Evolutionary conservation across 495 filamentous ascomycete genomes (phyloP), one percentile per base, ranked within the genome.

Genomic region (Trichoderma gamsii): DNA sequence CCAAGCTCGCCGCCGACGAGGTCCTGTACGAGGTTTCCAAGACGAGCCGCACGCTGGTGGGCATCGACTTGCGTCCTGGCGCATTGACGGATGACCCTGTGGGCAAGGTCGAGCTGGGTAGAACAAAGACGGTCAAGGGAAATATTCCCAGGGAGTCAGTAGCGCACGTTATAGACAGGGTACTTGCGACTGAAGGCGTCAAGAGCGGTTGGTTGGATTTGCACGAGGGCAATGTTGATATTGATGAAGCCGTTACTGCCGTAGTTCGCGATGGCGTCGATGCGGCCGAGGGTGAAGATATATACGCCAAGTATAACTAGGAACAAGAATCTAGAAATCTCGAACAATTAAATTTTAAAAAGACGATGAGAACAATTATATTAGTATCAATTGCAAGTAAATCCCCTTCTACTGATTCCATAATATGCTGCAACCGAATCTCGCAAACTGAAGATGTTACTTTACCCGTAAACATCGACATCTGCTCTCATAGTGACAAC

Each of bases 1-100:
- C 92, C 64, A 95, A 94, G 76, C 73, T 89, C 4, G 87, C 86
- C 15, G 90, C 90, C 1, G 92, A 96, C 74, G 86, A 92, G 76
- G 86, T 82, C 56, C 78, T 93, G 69, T 89, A 88, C 67, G 82
- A 84, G 9, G 79, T 83, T 8, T 71, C 81, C 44, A 80, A 81
- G 70, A 71, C 73, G 67, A 72, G 80, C 12, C 68, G 70, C 13
- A 51, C 68, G 3, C 87, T 91, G 76, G 83, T 85, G 69, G 87
- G 84, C 41, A 90, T 94, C 68, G 81, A 82, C 68, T 76, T 96
- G 49, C 83, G 92, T 12, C 91, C 92, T 0, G 90, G 89, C 0
- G 66, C 68, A 4, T 75, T 96, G 79, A 89, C 77, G 11, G 78
- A 87, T 72, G 82, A 85, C 27, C 85, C 84, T 9, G 86, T 83